phyloP scores from a whole-genome alignment of 106 monocot genomes.

The Apostasia ramifera region DNA sequence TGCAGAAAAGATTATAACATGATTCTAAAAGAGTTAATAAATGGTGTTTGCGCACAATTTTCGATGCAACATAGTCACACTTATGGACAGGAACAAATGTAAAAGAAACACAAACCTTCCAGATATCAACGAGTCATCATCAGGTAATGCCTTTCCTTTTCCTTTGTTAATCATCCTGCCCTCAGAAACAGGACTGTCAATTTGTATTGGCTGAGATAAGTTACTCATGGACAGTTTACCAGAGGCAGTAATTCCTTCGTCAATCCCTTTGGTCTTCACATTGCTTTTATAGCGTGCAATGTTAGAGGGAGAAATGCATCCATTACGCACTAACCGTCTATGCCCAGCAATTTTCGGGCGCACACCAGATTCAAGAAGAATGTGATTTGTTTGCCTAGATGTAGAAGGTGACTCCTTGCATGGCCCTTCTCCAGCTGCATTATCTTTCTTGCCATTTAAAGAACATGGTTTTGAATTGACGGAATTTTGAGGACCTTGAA shows the following conservation, averaged over 20 bases:
- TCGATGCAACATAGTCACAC: neutral
- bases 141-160: slow-evolving; percentile 10
- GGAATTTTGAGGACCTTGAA: neutral
- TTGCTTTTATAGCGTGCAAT: slow-evolving; percentile 10
- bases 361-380: neutral
- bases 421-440: slow-evolving; percentile 2
- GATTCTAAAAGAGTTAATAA: neutral
- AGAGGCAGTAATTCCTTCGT: neutral
- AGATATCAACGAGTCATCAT: neutral
- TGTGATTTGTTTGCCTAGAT: neutral
- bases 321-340: slow-evolving; percentile 51
- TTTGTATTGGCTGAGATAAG: neutral
- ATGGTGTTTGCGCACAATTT: neutral
- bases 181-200: slow-evolving; percentile 3
- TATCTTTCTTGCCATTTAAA: slow-evolving; percentile 1
- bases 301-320: slow-evolving; percentile 57
- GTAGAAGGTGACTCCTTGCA: neutral
- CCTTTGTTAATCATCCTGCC: neutral
- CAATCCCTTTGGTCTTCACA: neutral
- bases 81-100: neutral
- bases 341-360: slow-evolving; percentile 17
- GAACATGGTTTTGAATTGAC: neutral
- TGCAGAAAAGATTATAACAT: neutral
- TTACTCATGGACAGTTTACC: neutral
- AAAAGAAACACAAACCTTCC: slow-evolving; percentile 5